phyloP scores from a whole-genome alignment of 208 protist species.

The Leishmania tropica region DNA sequence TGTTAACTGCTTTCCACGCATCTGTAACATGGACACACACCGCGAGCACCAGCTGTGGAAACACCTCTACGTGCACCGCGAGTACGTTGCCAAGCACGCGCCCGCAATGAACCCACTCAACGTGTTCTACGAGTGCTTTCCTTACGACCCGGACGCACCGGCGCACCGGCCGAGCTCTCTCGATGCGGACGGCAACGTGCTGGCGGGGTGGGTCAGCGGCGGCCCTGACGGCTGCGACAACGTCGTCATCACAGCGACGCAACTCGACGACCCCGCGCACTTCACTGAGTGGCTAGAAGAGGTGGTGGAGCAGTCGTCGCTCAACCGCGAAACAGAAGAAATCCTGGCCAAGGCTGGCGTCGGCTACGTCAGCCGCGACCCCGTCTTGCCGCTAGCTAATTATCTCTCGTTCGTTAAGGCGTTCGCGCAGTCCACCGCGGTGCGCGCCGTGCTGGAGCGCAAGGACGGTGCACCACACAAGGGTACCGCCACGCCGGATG shows the following conservation, averaged over 20 bases:
- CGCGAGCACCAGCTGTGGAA: constrained; percentile 68
- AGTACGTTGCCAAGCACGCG: constrained; percentile 66
- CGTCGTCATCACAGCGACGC: constrained; percentile 50
- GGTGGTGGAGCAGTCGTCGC: constrained; percentile 76
- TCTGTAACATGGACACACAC: constrained; percentile 70
- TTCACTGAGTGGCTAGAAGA: constrained; percentile 83
- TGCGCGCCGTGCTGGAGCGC: constrained; percentile 49
- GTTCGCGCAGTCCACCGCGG: constrained; percentile 53
- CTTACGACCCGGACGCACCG: constrained; percentile 40
- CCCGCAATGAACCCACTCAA: constrained; percentile 70
- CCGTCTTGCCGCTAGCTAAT: constrained; percentile 66
- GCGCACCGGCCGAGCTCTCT: constrained; percentile 1
- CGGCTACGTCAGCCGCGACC: constrained; percentile 73
- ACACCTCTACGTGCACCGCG: constrained; percentile 49
- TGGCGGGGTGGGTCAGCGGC: constrained; percentile 66
- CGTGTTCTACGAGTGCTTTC: constrained; percentile 76
- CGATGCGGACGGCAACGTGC: constrained; percentile 3
- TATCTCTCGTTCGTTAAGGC: constrained; percentile 80
- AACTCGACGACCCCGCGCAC: constrained; percentile 37
- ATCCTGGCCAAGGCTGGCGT: constrained; percentile 56
- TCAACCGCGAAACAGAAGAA: constrained; percentile 55
- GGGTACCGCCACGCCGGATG: constrained; percentile 29
- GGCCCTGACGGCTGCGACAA: constrained; percentile 52
- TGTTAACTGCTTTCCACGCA: constrained; percentile 67
- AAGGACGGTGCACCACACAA: constrained; percentile 7